Evolutionary conservation across 139 green algal genomes (phyloP), one percentile per base, ranked within the genome.

Genomic region (Volvox reticuliferus): DNA sequence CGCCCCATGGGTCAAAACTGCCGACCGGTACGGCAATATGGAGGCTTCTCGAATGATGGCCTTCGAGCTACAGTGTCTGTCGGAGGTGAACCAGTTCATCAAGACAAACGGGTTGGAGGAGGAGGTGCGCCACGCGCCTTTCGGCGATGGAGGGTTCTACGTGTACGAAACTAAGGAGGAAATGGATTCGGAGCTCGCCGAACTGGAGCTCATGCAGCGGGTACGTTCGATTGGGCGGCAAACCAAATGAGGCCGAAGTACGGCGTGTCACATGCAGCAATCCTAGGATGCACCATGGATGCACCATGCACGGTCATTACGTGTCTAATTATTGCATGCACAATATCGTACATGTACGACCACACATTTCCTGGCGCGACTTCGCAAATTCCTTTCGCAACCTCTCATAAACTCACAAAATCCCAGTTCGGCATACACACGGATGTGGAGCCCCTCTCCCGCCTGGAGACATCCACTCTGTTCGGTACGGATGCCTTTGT

Each of bases 61-160:
- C 50, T 85, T 91, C 19, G 87, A 91, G 87, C 61, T 86, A 75
- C 76, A 79, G 32, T 90, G 86, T 71, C 37, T 89, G 37, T 19
- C 37, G 0, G 69, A 89, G 85, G 44, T 89, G 71, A 83, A 44
- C 0, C n/a, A 26, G 22, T 90, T 83, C 86, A 90, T 90, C 71
- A 33, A 12, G 73, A 55, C 12, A 30, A 12, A 75, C 28, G 30
- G 73, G 2, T 75, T 90, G 86, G 71, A 61, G 86, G 50, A 83
- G 86, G 86, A 90, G 86, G 86, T 90, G 44, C 73, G 86, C 21
- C 83, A 65, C 50, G 20, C 86, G 71, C 86, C 86, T 69, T 90
- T 90, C 44, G 2, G 30, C 0, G 86, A 90, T 55, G 86, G 86
- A 55, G 71, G 37, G 30, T 83, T 44, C 71, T 76, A 90, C 21